These are phyloP conservation scores for Dothistroma septosporum DNA, from an alignment of 2,329 filamentous ascomycete genomes.

Conservation along the genomic window DNA sequence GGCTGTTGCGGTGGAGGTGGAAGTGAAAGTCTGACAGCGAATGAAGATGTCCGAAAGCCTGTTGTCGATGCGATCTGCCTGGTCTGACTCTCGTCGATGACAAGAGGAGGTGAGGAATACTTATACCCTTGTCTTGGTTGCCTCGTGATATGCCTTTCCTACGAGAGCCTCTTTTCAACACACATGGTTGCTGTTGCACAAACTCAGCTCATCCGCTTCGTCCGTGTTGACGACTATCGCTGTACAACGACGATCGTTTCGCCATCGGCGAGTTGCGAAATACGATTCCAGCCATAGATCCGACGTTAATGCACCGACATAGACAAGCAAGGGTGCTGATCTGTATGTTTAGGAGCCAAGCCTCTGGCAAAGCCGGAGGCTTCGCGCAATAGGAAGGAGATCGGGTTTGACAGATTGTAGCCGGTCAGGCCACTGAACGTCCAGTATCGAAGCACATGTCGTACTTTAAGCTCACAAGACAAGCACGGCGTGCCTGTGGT, in stretches of 20 bases:
- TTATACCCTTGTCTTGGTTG: constrained; percentile 8
- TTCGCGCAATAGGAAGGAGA: constrained; percentile 17
- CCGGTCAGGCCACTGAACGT: constrained; percentile 13
- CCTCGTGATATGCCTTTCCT: background rate
- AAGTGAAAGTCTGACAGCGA: constrained; percentile 6
- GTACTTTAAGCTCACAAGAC: background rate
- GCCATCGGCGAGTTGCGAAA: constrained; percentile 2
- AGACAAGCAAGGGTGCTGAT: background rate
- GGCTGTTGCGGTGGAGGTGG: constrained; percentile 7
- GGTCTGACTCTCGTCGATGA: background rate
- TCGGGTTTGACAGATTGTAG: background rate
- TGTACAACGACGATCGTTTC: constrained; percentile 1
- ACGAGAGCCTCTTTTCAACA: background rate
- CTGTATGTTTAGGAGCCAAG: background rate
- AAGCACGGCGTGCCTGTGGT: background rate
- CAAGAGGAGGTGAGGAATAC: background rate
- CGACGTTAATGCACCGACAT: constrained; percentile 1
- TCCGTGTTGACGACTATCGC: constrained; percentile 2
- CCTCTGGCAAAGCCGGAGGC: background rate
- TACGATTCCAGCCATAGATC: constrained; percentile 2
- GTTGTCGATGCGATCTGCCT: background rate
- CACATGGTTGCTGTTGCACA: background rate
- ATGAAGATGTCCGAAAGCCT: background rate
- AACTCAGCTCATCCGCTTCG: background rate
- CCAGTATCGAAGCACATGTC: constrained; percentile 19